Percentiles rank a stretch among this genome's conserved stretches.
phyloP scores from a whole-genome alignment of 257 asterid genomes.

The Nicotiana knightiana region DNA sequence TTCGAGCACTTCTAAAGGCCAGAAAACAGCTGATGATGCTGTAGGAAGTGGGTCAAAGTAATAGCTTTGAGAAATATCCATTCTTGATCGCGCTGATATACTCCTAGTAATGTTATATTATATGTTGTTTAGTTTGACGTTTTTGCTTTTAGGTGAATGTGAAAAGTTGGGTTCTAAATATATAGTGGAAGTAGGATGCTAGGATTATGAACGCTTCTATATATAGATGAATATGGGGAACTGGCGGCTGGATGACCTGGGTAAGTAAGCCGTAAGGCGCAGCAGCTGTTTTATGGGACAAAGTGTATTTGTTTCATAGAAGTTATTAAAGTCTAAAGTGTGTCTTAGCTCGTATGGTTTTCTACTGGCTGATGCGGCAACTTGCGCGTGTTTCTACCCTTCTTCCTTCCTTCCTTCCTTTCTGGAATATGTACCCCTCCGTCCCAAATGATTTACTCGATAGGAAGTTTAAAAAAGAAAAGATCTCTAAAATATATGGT shows the following conservation, averaged over 20 bases:
- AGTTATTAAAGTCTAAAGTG: not conserved
- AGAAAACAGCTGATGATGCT: not conserved
- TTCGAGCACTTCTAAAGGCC: too few relatives aligned
- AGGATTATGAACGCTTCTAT: too few relatives aligned
- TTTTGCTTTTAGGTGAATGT: too few relatives aligned
- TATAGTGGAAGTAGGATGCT: too few relatives aligned
- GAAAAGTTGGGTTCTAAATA: too few relatives aligned
- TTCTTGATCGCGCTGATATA: not conserved
- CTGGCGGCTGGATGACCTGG: not conserved
- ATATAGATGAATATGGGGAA: not conserved
- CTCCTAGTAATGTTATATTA: too few relatives aligned
- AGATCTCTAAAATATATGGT: too few relatives aligned
- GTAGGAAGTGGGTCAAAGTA: conserved; percentile 7
- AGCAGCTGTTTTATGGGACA: not conserved
- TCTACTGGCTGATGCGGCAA: not conserved
- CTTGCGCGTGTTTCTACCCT: not conserved
- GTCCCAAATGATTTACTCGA: too few relatives aligned
- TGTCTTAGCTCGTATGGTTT: not conserved
- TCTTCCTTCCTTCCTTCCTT: too few relatives aligned
- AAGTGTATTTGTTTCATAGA: not conserved
- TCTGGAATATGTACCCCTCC: too few relatives aligned
- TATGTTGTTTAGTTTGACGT: not conserved
- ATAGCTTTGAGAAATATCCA: conserved; percentile 7
- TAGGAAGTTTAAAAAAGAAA: too few relatives aligned
- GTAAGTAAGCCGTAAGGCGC: too few relatives aligned